Evolutionary conservation across 2,329 filamentous ascomycete genomes (phyloP).

Genomic region (Huntiella abstrusa): DNA sequence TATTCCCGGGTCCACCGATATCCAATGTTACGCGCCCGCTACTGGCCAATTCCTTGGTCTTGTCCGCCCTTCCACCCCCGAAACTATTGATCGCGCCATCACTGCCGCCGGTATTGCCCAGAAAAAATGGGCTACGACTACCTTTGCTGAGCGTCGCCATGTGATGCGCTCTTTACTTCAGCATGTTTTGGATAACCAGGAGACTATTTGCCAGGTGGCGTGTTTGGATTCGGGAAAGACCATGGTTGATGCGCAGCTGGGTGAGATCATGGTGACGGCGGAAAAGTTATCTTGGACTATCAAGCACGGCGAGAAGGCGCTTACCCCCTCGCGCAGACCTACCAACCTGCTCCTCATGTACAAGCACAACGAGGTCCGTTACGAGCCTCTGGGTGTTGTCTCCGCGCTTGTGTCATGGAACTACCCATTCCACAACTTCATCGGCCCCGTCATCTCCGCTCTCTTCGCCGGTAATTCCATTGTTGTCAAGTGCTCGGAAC

Average conservation of each 20-base stretch:
- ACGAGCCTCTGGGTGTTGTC: conserved; percentile 85
- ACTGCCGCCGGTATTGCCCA: conserved; percentile 59
- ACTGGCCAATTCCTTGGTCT: conserved; percentile 69
- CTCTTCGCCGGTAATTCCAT: conserved; percentile 85
- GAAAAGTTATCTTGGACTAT: conserved; percentile 95
- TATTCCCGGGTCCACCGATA: conserved; percentile 43
- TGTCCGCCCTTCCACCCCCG: conserved; percentile 56
- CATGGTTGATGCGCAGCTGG: conserved; percentile 79
- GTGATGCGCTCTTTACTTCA: conserved; percentile 68
- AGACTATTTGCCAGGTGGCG: conserved; percentile 66
- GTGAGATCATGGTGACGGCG: conserved; percentile 81
- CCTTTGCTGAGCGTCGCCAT: conserved; percentile 55
- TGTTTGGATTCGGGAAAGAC: conserved; percentile 94
- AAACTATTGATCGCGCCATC: conserved; percentile 63
- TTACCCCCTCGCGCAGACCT: conserved; percentile 52
- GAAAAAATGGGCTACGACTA: conserved; percentile 55
- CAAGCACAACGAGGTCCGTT: conserved; percentile 77
- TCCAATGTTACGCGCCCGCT: conserved; percentile 78
- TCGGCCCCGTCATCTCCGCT: conserved; percentile 76
- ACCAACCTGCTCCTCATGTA: conserved; percentile 91
- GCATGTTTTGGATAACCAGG: conserved; percentile 75
- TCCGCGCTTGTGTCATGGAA: conserved; percentile 94
- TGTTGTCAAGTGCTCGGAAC: conserved; percentile 85
- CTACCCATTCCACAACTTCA: conserved; percentile 87
- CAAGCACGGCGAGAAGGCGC: conserved; percentile 65